Evolutionary conservation across 352 stramenopile species (phyloP).

Genomic region (Peronospora belbahrii): DNA sequence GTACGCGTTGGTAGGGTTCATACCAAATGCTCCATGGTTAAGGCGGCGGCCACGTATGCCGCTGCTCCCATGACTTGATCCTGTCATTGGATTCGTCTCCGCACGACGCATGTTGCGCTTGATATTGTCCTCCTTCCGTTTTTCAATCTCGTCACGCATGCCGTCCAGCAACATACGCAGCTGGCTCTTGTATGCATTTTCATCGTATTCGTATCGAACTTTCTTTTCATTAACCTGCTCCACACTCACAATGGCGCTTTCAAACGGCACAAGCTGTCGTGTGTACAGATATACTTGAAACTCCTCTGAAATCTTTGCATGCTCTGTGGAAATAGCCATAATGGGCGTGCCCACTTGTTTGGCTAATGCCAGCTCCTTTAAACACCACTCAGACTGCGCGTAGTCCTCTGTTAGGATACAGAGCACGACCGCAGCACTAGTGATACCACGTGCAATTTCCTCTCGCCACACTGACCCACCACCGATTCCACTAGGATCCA

Average conservation of each 20-base stretch:
- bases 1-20: conserved; percentile 23
- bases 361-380: conserved; percentile 72
- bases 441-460: conserved; percentile 69
- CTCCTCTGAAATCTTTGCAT: conserved; percentile 68
- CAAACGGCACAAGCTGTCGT: conserved; percentile 72
- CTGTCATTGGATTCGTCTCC: conserved; percentile 25
- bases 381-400: conserved; percentile 64
- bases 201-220: conserved; percentile 59
- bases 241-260: conserved; percentile 49
- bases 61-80: conserved; percentile 8
- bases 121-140: conserved; percentile 60
- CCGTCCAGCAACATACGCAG: conserved; percentile 65
- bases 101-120: conserved; percentile 43
- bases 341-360: conserved; percentile 78
- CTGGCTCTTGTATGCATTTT: conserved; percentile 60
- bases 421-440: conserved; percentile 57
- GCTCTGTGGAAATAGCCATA: conserved; percentile 67
- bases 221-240: conserved; percentile 34
- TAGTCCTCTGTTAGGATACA: conserved; percentile 80
- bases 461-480: conserved; percentile 73
- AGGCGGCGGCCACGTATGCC: conserved; percentile 15
- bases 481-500: conserved; percentile 78
- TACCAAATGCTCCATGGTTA: conserved; percentile 21
- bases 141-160: conserved; percentile 78
- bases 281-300: conserved; percentile 83